Evolutionary conservation across 2,329 filamentous ascomycete species (phyloP).

Genomic region (Monosporascus sp.): DNA sequence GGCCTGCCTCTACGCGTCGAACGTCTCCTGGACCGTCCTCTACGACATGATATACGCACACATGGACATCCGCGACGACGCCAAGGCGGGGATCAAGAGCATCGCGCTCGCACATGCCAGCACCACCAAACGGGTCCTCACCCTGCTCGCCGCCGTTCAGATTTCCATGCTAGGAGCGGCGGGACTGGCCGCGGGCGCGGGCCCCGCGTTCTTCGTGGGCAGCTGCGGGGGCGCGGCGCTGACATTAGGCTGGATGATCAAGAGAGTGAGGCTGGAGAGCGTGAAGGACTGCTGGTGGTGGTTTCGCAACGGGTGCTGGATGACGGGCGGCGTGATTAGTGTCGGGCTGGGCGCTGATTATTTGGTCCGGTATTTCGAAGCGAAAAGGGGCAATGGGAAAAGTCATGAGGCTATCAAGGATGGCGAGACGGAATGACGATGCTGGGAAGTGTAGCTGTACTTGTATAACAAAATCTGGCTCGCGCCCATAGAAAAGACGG

Average conservation of each 20-base stretch:
- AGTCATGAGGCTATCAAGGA: constrained; percentile 1
- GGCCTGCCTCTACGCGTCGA: constrained; percentile 67
- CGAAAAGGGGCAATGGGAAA: constrained; percentile 15
- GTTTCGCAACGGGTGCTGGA: constrained; percentile 67
- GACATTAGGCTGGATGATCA: constrained; percentile 62
- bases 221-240: constrained; percentile 60
- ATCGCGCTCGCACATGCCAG: constrained; percentile 76
- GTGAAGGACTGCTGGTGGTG: constrained; percentile 71
- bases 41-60: constrained; percentile 95
- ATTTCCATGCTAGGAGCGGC: constrained; percentile 64
- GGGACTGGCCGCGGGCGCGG: constrained; percentile 61
- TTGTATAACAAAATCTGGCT: neutral
- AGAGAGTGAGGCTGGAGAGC: constrained; percentile 57
- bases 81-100: constrained; percentile 81
- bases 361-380: constrained; percentile 39
- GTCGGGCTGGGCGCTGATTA: constrained; percentile 56
- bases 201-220: constrained; percentile 62
- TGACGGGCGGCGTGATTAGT: constrained; percentile 59
- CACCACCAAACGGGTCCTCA: constrained; percentile 70
- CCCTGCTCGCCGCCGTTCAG: constrained; percentile 64
- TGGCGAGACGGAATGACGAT: neutral
- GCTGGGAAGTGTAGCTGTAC: neutral
- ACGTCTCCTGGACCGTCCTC: constrained; percentile 78
- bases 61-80: constrained; percentile 84
- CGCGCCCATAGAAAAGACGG: too few species aligned